Evolutionary conservation across 2,329 filamentous ascomycete species (phyloP), one percentile per base, ranked within the genome.

Genomic region (Colletotrichum theobromicola): DNA sequence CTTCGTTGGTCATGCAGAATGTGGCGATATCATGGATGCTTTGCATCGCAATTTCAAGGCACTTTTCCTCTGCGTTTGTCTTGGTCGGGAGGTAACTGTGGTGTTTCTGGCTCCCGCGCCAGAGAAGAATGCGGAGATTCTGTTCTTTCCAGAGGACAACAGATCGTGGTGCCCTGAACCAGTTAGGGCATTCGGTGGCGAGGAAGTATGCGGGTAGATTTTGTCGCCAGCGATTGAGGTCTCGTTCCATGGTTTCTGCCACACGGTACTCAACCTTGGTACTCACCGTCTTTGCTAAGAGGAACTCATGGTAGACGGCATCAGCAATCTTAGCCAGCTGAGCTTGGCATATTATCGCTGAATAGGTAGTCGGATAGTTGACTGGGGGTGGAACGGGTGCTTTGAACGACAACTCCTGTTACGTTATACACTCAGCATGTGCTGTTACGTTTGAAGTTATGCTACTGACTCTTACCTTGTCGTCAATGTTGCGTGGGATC

Each of bases 71-170:
- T 6, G 80, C 79, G 6, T 69, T 66, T 10, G 76, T 74, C 12
- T 77, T 81, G n/a, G 70, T 67, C 0, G 78, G 65, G 1, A 79
- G 73, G 10, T 81, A 83, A 8, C 83, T 81, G 28, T 86, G 81
- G 16, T 82, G 81, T 4, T 81, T 79, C 26, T 85, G 80, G 64
- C 83, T 80, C 5, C 81, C 80, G 9, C 82, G 76, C 81, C 81
- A 87, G 57, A 87, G 81, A 12, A 87, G 82, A 68, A 87, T 85
- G 2, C 85, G 81, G 5, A 87, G 80, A 63, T 87, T 87, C 21
- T 83, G 81, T 60, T 83, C 83, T 58, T 86, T 83, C 84, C 85
- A 87, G 28, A 83, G 78, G 7, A 86, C 82, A 7, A 87, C 82
- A 1, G 81, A 78, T 37, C 84, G 80, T 1, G 84, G 82, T 6